Evolutionary conservation across 441 rosid genomes (phyloP).

Genomic region (Bruguiera hainesii): DNA sequence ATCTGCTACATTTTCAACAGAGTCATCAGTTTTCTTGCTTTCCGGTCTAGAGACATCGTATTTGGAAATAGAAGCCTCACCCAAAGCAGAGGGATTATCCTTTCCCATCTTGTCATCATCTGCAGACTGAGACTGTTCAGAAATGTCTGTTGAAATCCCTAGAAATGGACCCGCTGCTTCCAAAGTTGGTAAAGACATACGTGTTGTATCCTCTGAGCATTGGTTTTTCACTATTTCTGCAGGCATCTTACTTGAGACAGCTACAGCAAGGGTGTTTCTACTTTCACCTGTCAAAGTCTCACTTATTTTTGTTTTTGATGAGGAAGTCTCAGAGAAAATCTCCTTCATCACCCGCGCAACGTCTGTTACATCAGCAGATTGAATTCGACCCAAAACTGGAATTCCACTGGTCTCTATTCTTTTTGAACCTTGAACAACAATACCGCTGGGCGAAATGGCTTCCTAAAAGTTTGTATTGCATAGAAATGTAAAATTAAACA

Average conservation of each 20-base stretch:
- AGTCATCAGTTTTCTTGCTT: slow-evolving; percentile 15
- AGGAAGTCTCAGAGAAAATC: slow-evolving; percentile 67
- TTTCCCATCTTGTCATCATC: slow-evolving; percentile 16
- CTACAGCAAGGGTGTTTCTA: slow-evolving; percentile 22
- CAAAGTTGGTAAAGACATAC: slow-evolving; percentile 9
- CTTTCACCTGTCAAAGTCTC: slow-evolving; percentile 39
- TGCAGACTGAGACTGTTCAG: slow-evolving; percentile 20
- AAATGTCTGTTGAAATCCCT: slow-evolving; percentile 21
- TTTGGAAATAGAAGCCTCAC: slow-evolving; percentile 10
- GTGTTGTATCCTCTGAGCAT: slow-evolving; percentile 21
- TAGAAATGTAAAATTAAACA: neutral
- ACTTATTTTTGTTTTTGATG: slow-evolving; percentile 43
- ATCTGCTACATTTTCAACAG: slow-evolving; percentile 18
- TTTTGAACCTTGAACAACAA: slow-evolving; percentile 38
- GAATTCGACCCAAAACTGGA: slow-evolving; percentile 44
- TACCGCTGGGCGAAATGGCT: slow-evolving; percentile 23
- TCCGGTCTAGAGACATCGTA: slow-evolving; percentile 22
- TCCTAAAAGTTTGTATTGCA: slow-evolving; percentile 19
- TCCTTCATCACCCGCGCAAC: slow-evolving; percentile 89
- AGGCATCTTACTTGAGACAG: slow-evolving; percentile 25
- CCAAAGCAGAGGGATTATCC: slow-evolving; percentile 10
- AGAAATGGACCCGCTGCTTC: slow-evolving; percentile 25
- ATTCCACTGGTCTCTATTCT: slow-evolving; percentile 34
- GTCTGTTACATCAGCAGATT: slow-evolving; percentile 64
- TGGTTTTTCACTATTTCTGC: slow-evolving; percentile 27